Base-by-base conservation (phyloP, 257 asterid species). In the Gentiana straminea region DNA sequence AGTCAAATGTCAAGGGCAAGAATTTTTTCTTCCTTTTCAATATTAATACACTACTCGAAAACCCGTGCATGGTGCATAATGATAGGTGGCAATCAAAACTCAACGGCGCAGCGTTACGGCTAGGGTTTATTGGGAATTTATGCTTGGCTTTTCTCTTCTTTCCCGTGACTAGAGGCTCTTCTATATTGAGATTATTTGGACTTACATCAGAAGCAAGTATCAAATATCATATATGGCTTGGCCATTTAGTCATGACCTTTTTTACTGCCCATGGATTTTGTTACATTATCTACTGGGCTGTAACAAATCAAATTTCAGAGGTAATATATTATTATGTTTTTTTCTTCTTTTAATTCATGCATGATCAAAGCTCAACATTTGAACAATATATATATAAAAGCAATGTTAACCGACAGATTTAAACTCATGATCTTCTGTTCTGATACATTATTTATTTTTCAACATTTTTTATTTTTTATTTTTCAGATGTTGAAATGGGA, bases 161-260 rank as follows among this genome's bases (percentile, higher is more conserved):
- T 62, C 95, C 94, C 64, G 94, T 89, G 75, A 80, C 94, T 10
- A 81, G 94, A 33, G 94, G 92, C 51, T 81, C 92, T 0, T 89
- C 97, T 45, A 70, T 83, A 60, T 61, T 89, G 9, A 81, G 70
- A 0, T 38, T 86, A 0, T 67, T 89, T 41, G 95, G 95, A 34
- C 79, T 86, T n/a, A 81, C 95, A 2, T 89, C 95, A 0, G 97
- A 86, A 71, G 74, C 80, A 1, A 81, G 89, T 49, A 69, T 86
- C 34, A 89, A 86, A 65, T 86, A 83, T 51, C 97, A 89, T 62
- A 86, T 83, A 59, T 86, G 97, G 97, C 60, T 89, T 37, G 97
- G 95, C 0, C 92, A 86, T 54, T 71, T 83, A 11, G 77, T 63
- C 33, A 77, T 86, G 87, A 38, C 72, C 7, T 46, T 89, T 52